Evolutionary conservation across 495 filamentous ascomycete species (phyloP).

Genomic region (Zalerion maritima): DNA sequence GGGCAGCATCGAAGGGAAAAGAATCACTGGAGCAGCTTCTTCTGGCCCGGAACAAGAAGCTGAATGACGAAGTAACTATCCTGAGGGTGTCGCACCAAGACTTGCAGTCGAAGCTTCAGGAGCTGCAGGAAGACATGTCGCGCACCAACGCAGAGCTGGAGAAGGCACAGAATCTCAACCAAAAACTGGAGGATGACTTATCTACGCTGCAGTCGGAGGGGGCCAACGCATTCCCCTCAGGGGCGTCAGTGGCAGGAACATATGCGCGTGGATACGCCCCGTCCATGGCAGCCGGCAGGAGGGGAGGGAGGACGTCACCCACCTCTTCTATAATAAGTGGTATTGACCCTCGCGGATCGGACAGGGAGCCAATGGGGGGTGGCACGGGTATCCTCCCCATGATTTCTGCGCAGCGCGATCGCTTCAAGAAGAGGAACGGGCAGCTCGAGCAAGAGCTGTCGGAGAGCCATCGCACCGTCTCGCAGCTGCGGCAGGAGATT

Average conservation of each 20-base stretch:
- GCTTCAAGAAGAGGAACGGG: slow-evolving; percentile 90
- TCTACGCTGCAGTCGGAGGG: slow-evolving; percentile 73
- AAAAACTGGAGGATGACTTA: slow-evolving; percentile 86
- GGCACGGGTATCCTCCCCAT: slow-evolving; percentile 90
- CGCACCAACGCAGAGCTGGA: slow-evolving; percentile 75
- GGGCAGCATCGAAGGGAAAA: slow-evolving; percentile 39
- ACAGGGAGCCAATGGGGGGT: slow-evolving; percentile 59
- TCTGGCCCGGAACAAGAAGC: slow-evolving; percentile 86
- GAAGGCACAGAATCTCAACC: slow-evolving; percentile 66
- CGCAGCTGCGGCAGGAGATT: slow-evolving; percentile 79
- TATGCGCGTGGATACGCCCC: slow-evolving; percentile 72
- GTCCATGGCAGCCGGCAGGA: slow-evolving; percentile 47
- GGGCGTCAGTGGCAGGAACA: slow-evolving; percentile 85
- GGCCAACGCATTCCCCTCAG: slow-evolving; percentile 67
- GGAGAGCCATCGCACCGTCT: slow-evolving; percentile 64
- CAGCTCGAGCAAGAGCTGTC: slow-evolving; percentile 87
- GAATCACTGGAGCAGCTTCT: slow-evolving; percentile 84
- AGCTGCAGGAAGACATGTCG: slow-evolving; percentile 69
- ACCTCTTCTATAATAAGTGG: slow-evolving; percentile 97
- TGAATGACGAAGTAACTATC: slow-evolving; percentile 83
- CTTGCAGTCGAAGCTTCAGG: slow-evolving; percentile 64
- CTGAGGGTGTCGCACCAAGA: slow-evolving; percentile 90
- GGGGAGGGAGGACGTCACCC: slow-evolving; percentile 60
- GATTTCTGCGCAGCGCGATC: slow-evolving; percentile 93
- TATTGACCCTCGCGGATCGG: slow-evolving; percentile 51